Percentiles rank a stretch among this genome's conserved stretches.
Conservation (phyloP, 192 early-diverging fungal species). For the Geranomyces michiganensis region DNA sequence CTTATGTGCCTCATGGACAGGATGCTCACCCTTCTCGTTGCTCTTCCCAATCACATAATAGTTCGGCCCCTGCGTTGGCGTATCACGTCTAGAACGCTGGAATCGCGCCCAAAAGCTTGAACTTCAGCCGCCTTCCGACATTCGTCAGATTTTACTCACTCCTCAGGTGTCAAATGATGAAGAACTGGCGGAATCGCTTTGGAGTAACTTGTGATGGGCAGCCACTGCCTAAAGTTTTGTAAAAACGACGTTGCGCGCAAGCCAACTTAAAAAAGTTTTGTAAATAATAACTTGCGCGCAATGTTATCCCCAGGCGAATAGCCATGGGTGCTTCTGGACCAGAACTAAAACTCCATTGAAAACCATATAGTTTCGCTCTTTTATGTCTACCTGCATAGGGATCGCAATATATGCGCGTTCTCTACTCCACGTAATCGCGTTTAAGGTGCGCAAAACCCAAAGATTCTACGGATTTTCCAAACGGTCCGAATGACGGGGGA, state of each 20-base stretch:
- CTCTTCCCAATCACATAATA: constrained; percentile 3
- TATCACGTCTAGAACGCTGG: constrained; percentile 60
- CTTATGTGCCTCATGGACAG: not conserved
- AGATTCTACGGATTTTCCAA: too few species aligned
- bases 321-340: too few species aligned
- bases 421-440: too few species aligned
- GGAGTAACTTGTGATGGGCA: constrained; percentile 22
- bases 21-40: not conserved
- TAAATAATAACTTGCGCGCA: too few species aligned
- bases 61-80: constrained; percentile 58
- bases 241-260: not conserved
- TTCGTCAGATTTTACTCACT: constrained; percentile 21
- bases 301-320: too few species aligned
- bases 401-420: too few species aligned
- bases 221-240: not conserved
- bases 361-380: too few species aligned
- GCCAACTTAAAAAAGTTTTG: too few species aligned
- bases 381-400: too few species aligned
- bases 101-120: constrained; percentile 52
- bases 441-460: too few species aligned
- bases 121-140: constrained; percentile 48
- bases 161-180: constrained; percentile 8
- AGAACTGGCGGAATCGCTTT: constrained; percentile 34
- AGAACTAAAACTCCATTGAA: too few species aligned
- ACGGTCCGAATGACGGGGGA: too few species aligned